Base-by-base conservation (phyloP, 2,329 filamentous ascomycete genomes). In the Bisporella sp. region DNA sequence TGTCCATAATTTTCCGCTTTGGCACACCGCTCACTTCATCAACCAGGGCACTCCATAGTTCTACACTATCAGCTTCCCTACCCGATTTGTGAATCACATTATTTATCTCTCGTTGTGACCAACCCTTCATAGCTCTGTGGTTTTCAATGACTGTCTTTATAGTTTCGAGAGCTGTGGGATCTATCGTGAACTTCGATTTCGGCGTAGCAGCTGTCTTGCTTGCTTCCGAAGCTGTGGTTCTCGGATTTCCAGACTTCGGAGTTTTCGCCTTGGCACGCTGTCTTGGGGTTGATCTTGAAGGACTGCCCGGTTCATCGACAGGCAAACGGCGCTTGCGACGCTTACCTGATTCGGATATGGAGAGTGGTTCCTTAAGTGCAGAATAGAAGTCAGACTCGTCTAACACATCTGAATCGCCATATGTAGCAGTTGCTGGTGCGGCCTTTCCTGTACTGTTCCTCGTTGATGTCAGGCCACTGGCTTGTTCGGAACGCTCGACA, bases 1-100 rank as follows among this genome's bases (percentile, higher is more conserved):
- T 72, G 48, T 76, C 73, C 51, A 78, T 75, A 6, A 83, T 63
- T 58, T 77, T 79, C 53, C 74, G 71, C 8, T 76, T 70, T n/a
- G 71, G 68, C 8, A 78, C 70, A 43, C 74, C 66, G 0, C 77
- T 75, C 50, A 76, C 75, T 6, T 70, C 69, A 3, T 70, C 68
- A 42, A 68, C 67, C n/a, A 83, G 66, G 3, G 60, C 59, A 12
- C 66, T 60, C 78, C 79, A 83, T 6, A 84, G 69, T 8, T 73
- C 68, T 5, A 63, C 62, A n/a, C 50, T 51, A 11, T 5, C 5
- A 33, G 68, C 63, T 45, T 47, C 50, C 45, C 47, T 63, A 7
- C 53, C 53, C n/a, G 50, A 43, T 29, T 46, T 46, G 21, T 68
- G 71, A 13, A 74, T 68, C 53, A 76, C 58, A 5, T 69, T 66